Evolutionary conservation across 2,329 filamentous ascomycete species (phyloP), one percentile per base, ranked within the genome.

Genomic region (Colletotrichum incanum): DNA sequence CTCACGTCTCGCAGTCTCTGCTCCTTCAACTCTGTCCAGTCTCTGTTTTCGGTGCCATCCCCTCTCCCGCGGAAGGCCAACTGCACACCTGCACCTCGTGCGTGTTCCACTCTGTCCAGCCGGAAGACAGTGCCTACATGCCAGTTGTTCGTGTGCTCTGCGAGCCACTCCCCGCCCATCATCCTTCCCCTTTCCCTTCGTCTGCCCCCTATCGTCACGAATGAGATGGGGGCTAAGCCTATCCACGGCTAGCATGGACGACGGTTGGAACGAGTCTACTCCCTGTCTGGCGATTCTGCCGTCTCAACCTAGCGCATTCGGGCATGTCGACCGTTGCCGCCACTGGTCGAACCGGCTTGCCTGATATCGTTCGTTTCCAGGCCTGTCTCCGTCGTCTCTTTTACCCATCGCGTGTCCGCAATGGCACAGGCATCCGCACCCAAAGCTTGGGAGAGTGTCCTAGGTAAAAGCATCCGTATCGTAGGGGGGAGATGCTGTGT

Each of bases 181-280:
- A 49, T 50, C 28, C 43, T n/a, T 28, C 12, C 43, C 31, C 50
- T 56, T 16, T 37, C 28, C 45, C 34, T 37, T 31, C 45, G 34
- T 43, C 28, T 49, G 43, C 37, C 37, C 34, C 65, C 39, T 52
- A 54, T 20, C 28, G 59, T 67, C 43, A 43, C 39, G 50, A 52
- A 63, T 34, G 58, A 39, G 28, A 66, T 68, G 39, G 26, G 64
- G 54, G 47, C 56, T 34, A 55, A 37, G 54, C 56, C 56, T 61
- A 34, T 34, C 41, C 12, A 18, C 23, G 41, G 16, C 20, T 61
- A 49, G 41, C 58, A 47, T 71, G 49, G 65, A 20, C 55, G 64
- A 50, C 50, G 56, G 64, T 67, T 56, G 50, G 28, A 58, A 62
- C 49, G 49, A 71, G 64, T 71, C 65, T 62, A 68, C 52, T 43